phyloP scores from a whole-genome alignment of 352 stramenopile genomes.

The Globisporangium sylvaticum region DNA sequence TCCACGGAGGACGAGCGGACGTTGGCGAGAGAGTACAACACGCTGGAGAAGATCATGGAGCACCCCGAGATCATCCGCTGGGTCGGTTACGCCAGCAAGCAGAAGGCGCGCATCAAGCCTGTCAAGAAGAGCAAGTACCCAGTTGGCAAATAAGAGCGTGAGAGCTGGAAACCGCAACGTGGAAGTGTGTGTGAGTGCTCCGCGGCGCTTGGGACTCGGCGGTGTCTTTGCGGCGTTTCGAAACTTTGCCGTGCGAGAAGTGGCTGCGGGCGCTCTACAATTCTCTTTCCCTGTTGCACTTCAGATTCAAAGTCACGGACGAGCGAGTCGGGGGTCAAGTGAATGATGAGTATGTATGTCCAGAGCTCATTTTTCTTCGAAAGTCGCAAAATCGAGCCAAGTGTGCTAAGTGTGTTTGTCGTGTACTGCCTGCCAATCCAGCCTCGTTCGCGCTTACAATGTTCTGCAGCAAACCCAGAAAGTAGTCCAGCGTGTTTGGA shows the following conservation, averaged over 20 bases:
- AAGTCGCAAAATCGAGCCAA: not conserved
- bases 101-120: conserved; percentile 66
- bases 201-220: no score
- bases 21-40: conserved; percentile 89
- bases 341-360: not conserved
- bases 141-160: conserved; percentile 27
- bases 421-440: no score
- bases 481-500: not conserved
- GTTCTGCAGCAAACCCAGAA: no score
- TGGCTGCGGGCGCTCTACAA: no score
- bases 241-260: not conserved
- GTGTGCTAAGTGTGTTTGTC: no score
- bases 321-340: not conserved
- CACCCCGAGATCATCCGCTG: conserved; percentile 87
- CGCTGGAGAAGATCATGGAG: conserved; percentile 88
- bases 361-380: not conserved
- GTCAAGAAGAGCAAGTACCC: conserved; percentile 59
- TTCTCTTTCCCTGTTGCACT: no score
- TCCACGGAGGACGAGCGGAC: conserved; percentile 86
- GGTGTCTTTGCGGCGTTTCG: no score
- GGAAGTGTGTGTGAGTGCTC: no score
- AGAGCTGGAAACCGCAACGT: no score
- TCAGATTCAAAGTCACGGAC: no score
- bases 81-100: conserved; percentile 89
- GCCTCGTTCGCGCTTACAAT: no score